phyloP scores from a whole-genome alignment of 2,329 filamentous ascomycete genomes.

The Diaporthe ilicicola region DNA sequence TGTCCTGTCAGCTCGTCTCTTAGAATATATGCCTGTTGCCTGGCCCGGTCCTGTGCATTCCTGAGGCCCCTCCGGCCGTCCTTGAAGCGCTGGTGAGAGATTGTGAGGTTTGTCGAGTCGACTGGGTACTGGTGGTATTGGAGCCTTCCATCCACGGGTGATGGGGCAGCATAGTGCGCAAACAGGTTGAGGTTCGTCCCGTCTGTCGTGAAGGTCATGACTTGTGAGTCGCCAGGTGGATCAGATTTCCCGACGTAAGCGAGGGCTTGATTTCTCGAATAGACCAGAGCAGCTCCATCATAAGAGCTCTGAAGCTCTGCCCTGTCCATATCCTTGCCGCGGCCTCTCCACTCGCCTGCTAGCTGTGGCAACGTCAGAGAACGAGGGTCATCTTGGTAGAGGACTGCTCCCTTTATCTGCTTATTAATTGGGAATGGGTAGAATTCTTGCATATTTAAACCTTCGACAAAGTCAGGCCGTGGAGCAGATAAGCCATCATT shows the following conservation, averaged over 20 bases:
- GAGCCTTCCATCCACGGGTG: slow-evolving; percentile 30
- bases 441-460: slow-evolving; percentile 4
- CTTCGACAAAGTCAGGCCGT: slow-evolving; percentile 42
- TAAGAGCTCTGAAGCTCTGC: slow-evolving; percentile 37
- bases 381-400: slow-evolving; percentile 34
- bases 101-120: slow-evolving; percentile 31
- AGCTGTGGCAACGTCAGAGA: slow-evolving; percentile 41
- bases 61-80: slow-evolving; percentile 35
- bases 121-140: slow-evolving; percentile 39
- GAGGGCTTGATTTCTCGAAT: slow-evolving; percentile 40
- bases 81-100: slow-evolving; percentile 33
- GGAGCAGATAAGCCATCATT: slow-evolving; percentile 40
- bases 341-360: slow-evolving; percentile 39
- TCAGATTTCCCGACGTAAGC: slow-evolving; percentile 33
- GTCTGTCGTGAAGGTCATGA: slow-evolving; percentile 41
- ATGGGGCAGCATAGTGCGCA: slow-evolving; percentile 39
- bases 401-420: slow-evolving; percentile 32
- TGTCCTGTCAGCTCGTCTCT: background rate
- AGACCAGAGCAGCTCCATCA: slow-evolving; percentile 41
- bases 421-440: slow-evolving; percentile 4
- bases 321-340: background rate
- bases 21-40: background rate
- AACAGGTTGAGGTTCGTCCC: slow-evolving; percentile 39
- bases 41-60: slow-evolving; percentile 39
- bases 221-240: slow-evolving; percentile 34